Conservation (phyloP, 2,329 filamentous ascomycete species). For the Reticulascus tulasneorum region DNA sequence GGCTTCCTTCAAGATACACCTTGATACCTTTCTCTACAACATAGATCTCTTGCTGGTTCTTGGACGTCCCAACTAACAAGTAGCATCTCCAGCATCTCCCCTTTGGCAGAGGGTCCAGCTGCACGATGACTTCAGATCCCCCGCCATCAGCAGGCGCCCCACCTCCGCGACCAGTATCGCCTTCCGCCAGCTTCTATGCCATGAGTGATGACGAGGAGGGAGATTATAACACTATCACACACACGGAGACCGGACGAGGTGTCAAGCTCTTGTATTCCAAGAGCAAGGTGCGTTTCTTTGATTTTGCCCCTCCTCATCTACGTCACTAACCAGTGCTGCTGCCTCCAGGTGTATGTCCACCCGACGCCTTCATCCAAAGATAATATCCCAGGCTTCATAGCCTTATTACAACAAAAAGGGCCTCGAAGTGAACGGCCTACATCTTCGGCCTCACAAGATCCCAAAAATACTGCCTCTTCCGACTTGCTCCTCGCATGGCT, state of each 20-base stretch:
- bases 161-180: slow-evolving; percentile 53
- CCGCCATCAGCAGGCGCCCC: slow-evolving; percentile 10
- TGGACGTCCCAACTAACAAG: slow-evolving; percentile 3
- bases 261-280: slow-evolving; percentile 95
- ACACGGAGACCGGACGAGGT: slow-evolving; percentile 70
- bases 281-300: slow-evolving; percentile 67
- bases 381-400: slow-evolving; percentile 92
- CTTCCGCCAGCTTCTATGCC: slow-evolving; percentile 86
- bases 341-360: slow-evolving; percentile 81
- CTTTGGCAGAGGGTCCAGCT: too few species aligned
- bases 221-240: slow-evolving; percentile 90
- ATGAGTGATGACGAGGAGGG: slow-evolving; percentile 95
- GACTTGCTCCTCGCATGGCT: slow-evolving; percentile 90
- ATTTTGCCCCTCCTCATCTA: slow-evolving; percentile 4
- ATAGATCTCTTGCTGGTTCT: not conserved
- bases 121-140: slow-evolving; percentile 13
- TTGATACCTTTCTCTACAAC: not conserved
- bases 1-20: slow-evolving; percentile 1
- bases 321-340: slow-evolving; percentile 4
- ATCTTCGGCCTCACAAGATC: slow-evolving; percentile 33
- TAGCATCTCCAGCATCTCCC: too few species aligned
- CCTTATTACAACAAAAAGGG: slow-evolving; percentile 84
- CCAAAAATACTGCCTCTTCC: slow-evolving; percentile 49
- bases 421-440: slow-evolving; percentile 35
- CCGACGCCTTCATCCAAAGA: slow-evolving; percentile 90